phyloP scores from a whole-genome alignment of 148 eudicot species.

The Silene conica region DNA sequence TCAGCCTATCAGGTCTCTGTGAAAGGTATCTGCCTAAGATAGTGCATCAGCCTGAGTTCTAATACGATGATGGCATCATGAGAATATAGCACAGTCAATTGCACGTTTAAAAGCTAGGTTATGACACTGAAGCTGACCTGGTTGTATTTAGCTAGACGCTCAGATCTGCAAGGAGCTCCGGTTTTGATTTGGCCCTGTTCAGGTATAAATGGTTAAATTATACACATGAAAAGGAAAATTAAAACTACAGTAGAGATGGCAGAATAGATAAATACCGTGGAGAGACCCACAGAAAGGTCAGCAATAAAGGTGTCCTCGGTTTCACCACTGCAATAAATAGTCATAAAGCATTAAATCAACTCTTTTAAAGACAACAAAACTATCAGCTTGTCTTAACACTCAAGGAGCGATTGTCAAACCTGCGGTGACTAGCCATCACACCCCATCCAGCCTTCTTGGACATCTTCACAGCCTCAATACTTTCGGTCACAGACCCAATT shows the following conservation, averaged over 20 bases:
- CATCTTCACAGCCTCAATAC: conserved; percentile 96
- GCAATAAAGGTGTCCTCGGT: conserved; percentile 99
- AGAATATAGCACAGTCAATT: background rate
- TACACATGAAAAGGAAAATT: background rate
- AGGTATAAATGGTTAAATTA: background rate
- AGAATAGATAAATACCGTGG: conserved; percentile 56
- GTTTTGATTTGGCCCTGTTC: conserved; percentile 81
- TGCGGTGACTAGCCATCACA: conserved; percentile 97
- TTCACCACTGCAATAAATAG: conserved; percentile 63
- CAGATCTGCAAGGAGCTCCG: conserved; percentile 81
- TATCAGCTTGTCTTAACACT: background rate
- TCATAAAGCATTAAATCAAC: background rate
- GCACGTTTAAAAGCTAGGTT: background rate
- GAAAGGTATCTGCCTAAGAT: too few species aligned
- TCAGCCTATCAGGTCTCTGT: too few species aligned
- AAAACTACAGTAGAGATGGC: background rate
- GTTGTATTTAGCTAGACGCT: conserved; percentile 83
- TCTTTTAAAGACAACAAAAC: background rate
- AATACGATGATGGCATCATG: too few species aligned
- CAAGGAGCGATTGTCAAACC: conserved; percentile 31
- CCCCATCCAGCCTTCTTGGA: conserved; percentile 98
- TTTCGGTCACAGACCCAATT: conserved; percentile 94
- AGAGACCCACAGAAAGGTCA: conserved; percentile 92
- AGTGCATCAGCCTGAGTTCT: too few species aligned
- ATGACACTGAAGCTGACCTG: conserved; percentile 36